Evolutionary conservation across 352 stramenopile species (phyloP).

Genomic region (Elongisporangium undulatum): DNA sequence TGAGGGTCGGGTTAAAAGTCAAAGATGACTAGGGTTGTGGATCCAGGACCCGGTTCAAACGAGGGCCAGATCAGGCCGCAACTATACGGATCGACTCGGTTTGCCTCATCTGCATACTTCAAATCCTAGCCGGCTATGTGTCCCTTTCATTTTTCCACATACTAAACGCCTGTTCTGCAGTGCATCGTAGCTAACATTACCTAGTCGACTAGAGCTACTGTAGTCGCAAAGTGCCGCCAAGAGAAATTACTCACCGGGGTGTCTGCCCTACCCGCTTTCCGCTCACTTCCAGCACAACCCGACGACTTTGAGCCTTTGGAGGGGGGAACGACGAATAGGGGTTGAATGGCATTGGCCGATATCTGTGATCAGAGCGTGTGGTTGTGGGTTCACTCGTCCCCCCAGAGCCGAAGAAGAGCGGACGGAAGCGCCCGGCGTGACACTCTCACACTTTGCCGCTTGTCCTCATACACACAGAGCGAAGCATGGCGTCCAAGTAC

Average conservation of each 20-base stretch:
- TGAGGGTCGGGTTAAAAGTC: not conserved
- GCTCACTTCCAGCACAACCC: not conserved
- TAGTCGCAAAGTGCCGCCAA: not conserved
- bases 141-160: not conserved
- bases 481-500: slow-evolving; percentile 27
- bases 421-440: not conserved
- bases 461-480: not conserved
- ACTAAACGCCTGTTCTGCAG: not conserved
- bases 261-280: not conserved
- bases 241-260: not conserved
- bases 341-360: not conserved
- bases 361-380: not conserved
- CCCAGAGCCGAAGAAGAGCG: not conserved
- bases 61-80: not conserved
- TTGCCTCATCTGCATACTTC: not conserved
- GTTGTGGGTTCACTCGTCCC: not conserved
- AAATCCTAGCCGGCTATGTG: not conserved
- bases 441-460: not conserved
- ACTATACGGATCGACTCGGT: not conserved
- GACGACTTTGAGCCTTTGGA: not conserved
- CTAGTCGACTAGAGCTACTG: not conserved
- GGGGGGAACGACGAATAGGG: not conserved
- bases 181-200: not conserved
- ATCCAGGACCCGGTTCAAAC: not conserved
- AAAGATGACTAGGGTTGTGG: not conserved